Conservation (phyloP, 2,329 filamentous ascomycete species). For the Exophiala oligosperma region DNA sequence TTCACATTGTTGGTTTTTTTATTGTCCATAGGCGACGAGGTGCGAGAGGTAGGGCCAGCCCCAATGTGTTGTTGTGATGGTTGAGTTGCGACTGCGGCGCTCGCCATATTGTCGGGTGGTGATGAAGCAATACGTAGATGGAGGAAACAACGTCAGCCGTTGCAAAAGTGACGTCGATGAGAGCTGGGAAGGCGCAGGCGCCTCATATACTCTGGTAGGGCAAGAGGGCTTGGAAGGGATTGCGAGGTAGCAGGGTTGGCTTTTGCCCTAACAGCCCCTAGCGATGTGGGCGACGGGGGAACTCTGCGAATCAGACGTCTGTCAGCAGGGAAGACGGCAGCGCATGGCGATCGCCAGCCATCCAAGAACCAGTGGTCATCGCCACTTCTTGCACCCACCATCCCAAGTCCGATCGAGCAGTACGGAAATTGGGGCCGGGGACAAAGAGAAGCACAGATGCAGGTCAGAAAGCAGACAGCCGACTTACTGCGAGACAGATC, state of each 20-base stretch:
- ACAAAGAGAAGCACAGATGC: too few relatives aligned
- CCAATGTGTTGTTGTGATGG: slow-evolving; percentile 28
- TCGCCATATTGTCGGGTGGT: slow-evolving; percentile 27
- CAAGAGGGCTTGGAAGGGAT: slow-evolving; percentile 18
- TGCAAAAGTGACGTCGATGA: slow-evolving; percentile 29
- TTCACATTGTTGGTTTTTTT: slow-evolving; percentile 39
- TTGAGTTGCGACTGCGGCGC: slow-evolving; percentile 28
- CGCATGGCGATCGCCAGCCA: slow-evolving; percentile 24
- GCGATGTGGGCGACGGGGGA: slow-evolving; percentile 10
- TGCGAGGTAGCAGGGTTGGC: slow-evolving; percentile 15
- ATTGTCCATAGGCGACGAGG: slow-evolving; percentile 45
- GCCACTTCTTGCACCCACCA: slow-evolving; percentile 24
- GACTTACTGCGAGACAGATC: too few relatives aligned
- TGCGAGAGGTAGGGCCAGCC: slow-evolving; percentile 33
- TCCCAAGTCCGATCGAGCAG: slow-evolving; percentile 6
- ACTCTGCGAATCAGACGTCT: slow-evolving; percentile 24
- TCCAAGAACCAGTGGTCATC: slow-evolving; percentile 11
- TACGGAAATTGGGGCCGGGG: slow-evolving; percentile 19
- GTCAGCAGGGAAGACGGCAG: slow-evolving; percentile 24
- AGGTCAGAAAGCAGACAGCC: too few relatives aligned
- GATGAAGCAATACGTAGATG: slow-evolving; percentile 28
- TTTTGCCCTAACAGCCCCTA: slow-evolving; percentile 16
- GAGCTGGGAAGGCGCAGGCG: slow-evolving; percentile 26
- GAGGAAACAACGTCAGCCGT: slow-evolving; percentile 28
- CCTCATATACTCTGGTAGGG: slow-evolving; percentile 27